These are phyloP conservation scores for Gryganskiella cystojenkinii DNA, from an alignment of 192 early-diverging fungal species.

Conservation along the genomic window DNA sequence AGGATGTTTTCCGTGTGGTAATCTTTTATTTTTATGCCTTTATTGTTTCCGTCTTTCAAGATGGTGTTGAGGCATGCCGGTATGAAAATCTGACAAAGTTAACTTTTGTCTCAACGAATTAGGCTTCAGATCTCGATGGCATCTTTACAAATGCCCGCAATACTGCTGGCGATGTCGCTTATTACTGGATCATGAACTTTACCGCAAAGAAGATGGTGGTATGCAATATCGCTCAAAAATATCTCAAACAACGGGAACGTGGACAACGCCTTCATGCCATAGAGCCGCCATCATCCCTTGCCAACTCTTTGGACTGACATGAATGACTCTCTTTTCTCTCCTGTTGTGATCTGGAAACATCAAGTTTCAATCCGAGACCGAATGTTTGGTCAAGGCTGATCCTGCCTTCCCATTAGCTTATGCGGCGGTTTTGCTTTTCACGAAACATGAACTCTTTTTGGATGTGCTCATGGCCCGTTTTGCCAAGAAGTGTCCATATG, in stretches of 20 bases:
- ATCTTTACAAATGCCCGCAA: conserved; percentile 22
- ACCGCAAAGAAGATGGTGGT: conserved; percentile 69
- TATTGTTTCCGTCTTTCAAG: background rate
- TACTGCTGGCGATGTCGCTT: conserved; percentile 29
- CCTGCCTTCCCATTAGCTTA: conserved; percentile 76
- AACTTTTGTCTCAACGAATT: too few relatives aligned
- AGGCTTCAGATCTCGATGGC: conserved; percentile 34
- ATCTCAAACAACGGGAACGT: too few relatives aligned
- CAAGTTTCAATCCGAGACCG: conserved; percentile 76
- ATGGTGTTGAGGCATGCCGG: too few relatives aligned
- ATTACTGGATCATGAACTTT: conserved; percentile 64
- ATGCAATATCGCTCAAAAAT: too few relatives aligned
- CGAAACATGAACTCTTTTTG: conserved; percentile 65
- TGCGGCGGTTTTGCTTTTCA: conserved; percentile 67
- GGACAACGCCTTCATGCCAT: background rate
- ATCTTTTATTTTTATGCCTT: conserved; percentile 7
- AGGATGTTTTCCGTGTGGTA: conserved; percentile 59
- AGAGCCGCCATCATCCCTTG: too few relatives aligned
- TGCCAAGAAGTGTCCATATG: conserved; percentile 74
- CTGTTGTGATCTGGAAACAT: background rate
- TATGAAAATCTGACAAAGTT: too few relatives aligned
- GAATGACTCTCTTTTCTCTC: background rate
- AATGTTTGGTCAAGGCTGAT: conserved; percentile 66
- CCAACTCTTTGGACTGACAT: background rate
- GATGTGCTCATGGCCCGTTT: conserved; percentile 71